These are phyloP conservation scores for Ambrosia artemisiifolia DNA, from an alignment of 129 eudicot species.

Conservation along the genomic window DNA sequence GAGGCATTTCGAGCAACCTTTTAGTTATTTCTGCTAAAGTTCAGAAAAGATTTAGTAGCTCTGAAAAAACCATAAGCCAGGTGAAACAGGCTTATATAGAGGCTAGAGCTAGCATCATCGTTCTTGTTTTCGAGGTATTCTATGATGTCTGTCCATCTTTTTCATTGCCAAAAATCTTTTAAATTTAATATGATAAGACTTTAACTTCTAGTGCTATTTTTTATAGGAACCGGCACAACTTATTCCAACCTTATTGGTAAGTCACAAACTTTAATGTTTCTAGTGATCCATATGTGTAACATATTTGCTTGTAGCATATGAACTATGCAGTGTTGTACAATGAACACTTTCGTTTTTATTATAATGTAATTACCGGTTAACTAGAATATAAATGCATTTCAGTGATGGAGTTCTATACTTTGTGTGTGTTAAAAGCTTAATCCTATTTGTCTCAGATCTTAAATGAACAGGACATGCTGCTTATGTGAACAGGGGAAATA, in stretches of 20 bases:
- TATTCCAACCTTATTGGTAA: constrained; percentile 34
- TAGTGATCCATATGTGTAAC: constrained; percentile 18
- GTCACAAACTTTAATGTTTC: constrained; percentile 14
- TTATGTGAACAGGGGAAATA: constrained; percentile 3
- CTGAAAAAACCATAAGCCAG: constrained; percentile 49
- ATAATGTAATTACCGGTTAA: background rate
- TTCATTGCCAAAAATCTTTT: background rate
- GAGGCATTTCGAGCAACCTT: constrained; percentile 26
- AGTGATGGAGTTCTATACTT: background rate
- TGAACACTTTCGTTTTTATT: background rate
- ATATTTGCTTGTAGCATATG: background rate
- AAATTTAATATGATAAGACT: constrained; percentile 5
- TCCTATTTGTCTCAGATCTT: background rate
- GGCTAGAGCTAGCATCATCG: background rate
- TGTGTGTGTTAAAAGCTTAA: background rate
- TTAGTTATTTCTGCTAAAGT: background rate
- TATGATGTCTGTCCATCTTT: background rate
- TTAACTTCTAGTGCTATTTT: constrained; percentile 15
- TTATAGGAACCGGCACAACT: background rate
- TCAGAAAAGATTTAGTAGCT: constrained; percentile 29
- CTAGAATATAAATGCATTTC: background rate
- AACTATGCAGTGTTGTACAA: background rate
- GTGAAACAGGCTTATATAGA: constrained; percentile 36
- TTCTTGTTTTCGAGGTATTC: constrained; percentile 18
- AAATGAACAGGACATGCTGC: constrained; percentile 1